Conservation (phyloP, 1,284 basidiomycete species). For the Sporisorium scitamineum region DNA sequence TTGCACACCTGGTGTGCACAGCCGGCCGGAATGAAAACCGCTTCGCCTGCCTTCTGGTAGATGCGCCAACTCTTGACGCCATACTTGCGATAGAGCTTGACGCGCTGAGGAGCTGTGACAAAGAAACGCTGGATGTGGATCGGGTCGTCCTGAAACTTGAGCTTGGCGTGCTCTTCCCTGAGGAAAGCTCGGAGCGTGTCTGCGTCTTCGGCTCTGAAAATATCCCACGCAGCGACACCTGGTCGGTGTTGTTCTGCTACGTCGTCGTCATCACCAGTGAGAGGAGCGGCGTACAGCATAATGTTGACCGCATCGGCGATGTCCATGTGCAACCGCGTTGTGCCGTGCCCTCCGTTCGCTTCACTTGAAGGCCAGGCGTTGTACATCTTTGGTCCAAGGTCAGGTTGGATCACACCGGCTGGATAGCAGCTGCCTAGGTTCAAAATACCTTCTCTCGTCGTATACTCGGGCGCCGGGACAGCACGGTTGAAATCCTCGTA, state of each 20-base stretch:
- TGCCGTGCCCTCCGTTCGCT: slow-evolving; percentile 78
- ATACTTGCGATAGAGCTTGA: slow-evolving; percentile 77
- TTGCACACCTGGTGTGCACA: slow-evolving; percentile 94
- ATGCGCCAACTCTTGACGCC: slow-evolving; percentile 84
- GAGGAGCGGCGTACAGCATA: slow-evolving; percentile 71
- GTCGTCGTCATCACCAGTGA: slow-evolving; percentile 37
- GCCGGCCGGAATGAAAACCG: slow-evolving; percentile 93
- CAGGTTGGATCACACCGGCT: slow-evolving; percentile 82
- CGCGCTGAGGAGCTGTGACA: slow-evolving; percentile 78
- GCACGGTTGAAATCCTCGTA: slow-evolving; percentile 85
- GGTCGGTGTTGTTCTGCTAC: slow-evolving; percentile 66
- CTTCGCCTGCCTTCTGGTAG: slow-evolving; percentile 91
- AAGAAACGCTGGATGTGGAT: slow-evolving; percentile 92
- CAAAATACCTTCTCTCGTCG: slow-evolving; percentile 84
- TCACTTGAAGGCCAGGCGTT: slow-evolving; percentile 68
- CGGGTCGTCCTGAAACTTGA: slow-evolving; percentile 76
- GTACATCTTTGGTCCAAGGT: slow-evolving; percentile 80
- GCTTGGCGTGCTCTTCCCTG: slow-evolving; percentile 70
- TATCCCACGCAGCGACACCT: slow-evolving; percentile 91
- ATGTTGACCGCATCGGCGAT: slow-evolving; percentile 95
- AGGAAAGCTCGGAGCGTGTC: slow-evolving; percentile 81
- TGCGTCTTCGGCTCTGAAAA: slow-evolving; percentile 87
- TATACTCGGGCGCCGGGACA: slow-evolving; percentile 87
- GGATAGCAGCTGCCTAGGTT: slow-evolving; percentile 90
- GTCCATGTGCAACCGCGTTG: slow-evolving; percentile 93